Evolutionary conservation across 306 rosid species (phyloP), one percentile per base, ranked within the genome.

Genomic region (Trichosanthes truncata): DNA sequence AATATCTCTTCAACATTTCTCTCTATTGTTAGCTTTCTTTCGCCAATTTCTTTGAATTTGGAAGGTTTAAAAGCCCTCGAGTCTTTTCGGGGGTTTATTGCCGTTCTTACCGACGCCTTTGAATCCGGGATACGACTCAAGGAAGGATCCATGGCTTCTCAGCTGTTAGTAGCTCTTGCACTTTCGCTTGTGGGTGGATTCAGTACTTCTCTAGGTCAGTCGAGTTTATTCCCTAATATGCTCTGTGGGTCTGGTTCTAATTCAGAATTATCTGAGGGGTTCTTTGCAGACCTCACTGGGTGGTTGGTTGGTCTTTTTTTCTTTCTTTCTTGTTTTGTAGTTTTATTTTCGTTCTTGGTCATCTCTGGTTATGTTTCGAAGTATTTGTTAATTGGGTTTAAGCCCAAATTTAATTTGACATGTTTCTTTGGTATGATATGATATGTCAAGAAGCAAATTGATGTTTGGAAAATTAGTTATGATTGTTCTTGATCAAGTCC

Each of bases 111-210:
- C 31, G 59, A 46, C 59, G 45, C 29, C 80, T 49, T 69, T 76
- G 21, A 61, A 74, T 48, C 53, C 38, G 36, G 11, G 23, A 38
- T 69, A 36, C 66, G 3, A 35, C 43, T 35, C 20, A 46, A 43
- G 9, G 74, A 59, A 12, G 40, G 71, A 51, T 76, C 80, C 79
- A 91, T 93, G 98, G 96, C 89, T 86, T 91, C 97, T 84, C 99
- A 90, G 81, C 90, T 91, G 33, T 80, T 82, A 65, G 88, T 93
- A 31, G 99, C 99, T 84, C 96, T 96, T 66, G 98, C 89, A 36
- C 99, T 96, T 85, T 96, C 99, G 6, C 92, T 93, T 36, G 85
- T 93, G 2, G 99, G 98, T 80, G 99, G 99, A 69, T 56, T 85
- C 78, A 96, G 98, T 63, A 96, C 97, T 82, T 96, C 99, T 77